These are phyloP conservation scores for Volutella citrinella DNA, from an alignment of 2,329 filamentous ascomycete species.

Conservation along the genomic window DNA sequence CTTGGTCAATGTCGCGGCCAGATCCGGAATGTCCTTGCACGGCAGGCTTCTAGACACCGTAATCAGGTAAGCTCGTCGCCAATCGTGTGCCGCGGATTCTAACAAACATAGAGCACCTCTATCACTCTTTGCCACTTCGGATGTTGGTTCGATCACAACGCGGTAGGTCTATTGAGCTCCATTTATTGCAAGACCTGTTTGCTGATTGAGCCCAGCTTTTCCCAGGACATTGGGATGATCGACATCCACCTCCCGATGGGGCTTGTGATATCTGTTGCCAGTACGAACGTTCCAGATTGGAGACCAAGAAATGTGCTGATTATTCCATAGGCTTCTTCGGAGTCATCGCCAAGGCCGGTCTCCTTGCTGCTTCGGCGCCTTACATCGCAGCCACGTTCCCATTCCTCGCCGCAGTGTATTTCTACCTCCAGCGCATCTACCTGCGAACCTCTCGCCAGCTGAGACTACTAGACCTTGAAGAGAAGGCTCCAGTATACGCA, in stretches of 20 bases:
- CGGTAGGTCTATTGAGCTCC: conserved; percentile 21
- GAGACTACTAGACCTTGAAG: conserved; percentile 39
- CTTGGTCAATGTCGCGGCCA: conserved; percentile 24
- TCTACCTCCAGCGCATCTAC: conserved; percentile 41
- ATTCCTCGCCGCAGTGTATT: conserved; percentile 38
- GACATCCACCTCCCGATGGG: conserved; percentile 40
- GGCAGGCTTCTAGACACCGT: conserved; percentile 21
- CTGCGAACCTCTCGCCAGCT: conserved; percentile 42
- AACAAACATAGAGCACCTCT: conserved; percentile 33
- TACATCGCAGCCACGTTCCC: conserved; percentile 42
- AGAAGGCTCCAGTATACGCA: conserved; percentile 38
- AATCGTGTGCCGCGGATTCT: conserved; percentile 3
- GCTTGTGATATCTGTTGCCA: conserved; percentile 30
- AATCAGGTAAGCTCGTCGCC: conserved; percentile 6
- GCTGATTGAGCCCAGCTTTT: conserved; percentile 30
- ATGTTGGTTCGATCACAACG: conserved; percentile 40
- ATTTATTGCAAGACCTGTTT: background rate
- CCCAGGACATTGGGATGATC: conserved; percentile 41
- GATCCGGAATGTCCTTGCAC: conserved; percentile 25
- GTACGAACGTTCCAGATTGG: conserved; percentile 30
- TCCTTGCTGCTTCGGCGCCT: conserved; percentile 22
- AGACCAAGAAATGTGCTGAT: no score
- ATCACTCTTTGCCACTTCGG: conserved; percentile 37
- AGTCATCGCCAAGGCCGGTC: conserved; percentile 21
- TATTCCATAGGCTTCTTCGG: conserved; percentile 35